These are phyloP conservation scores for Microascus cirrosus DNA, from an alignment of 2,329 filamentous ascomycete genomes.

Conservation along the genomic window DNA sequence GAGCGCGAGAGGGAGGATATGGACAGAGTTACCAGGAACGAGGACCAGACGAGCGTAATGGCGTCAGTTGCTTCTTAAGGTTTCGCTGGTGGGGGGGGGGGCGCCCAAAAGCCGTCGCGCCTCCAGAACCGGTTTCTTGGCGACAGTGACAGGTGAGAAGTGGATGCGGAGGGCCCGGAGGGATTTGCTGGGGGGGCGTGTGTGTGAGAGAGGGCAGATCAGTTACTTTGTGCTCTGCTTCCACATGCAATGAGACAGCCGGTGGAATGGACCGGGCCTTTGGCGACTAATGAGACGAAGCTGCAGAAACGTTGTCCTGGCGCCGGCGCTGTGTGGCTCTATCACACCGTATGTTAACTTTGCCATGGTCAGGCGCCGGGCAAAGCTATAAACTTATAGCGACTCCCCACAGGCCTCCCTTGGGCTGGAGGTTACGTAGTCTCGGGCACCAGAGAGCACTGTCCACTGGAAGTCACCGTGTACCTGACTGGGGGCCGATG, in stretches of 20 bases:
- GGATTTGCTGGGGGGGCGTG: not conserved
- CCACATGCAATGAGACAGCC: not conserved
- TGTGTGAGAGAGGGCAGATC: not conserved
- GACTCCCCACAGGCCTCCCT: not conserved
- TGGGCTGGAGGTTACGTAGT: not conserved
- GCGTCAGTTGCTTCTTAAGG: not conserved
- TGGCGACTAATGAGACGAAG: not conserved
- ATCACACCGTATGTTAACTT: not conserved
- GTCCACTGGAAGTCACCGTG: not conserved
- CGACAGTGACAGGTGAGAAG: not conserved
- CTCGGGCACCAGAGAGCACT: not conserved
- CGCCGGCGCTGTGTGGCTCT: not conserved
- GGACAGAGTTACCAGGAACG: not conserved
- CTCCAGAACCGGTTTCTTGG: not conserved
- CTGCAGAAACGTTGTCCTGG: not conserved
- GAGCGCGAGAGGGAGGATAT: not conserved
- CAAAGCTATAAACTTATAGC: not conserved
- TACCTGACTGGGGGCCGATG: not conserved
- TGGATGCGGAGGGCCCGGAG: not conserved
- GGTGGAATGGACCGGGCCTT: not conserved
- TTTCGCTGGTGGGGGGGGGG: constrained; percentile 1
- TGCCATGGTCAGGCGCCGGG: not conserved
- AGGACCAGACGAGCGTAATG: not conserved
- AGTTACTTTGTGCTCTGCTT: not conserved
- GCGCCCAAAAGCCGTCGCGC: not conserved